These are phyloP conservation scores for Sarcomyxa edulis DNA, from an alignment of 768 basidiomycete species.

Conservation along the genomic window DNA sequence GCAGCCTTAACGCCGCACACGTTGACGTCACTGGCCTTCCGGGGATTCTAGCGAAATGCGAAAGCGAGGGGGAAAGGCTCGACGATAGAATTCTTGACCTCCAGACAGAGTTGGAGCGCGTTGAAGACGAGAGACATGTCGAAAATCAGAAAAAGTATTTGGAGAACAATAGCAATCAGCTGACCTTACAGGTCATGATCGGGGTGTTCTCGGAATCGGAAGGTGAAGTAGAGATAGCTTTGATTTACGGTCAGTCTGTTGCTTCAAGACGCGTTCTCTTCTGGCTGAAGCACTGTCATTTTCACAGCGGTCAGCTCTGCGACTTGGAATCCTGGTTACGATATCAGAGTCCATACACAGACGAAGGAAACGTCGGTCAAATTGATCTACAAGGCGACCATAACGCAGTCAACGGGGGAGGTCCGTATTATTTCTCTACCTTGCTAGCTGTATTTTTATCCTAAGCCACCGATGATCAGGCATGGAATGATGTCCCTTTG, in stretches of 20 bases:
- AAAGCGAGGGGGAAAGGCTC: constrained; percentile 5
- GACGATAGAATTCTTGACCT: constrained; percentile 7
- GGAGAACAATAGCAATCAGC: background rate
- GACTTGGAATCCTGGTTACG: constrained; percentile 7
- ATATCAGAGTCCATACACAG: constrained; percentile 7
- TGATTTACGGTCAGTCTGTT: constrained; percentile 9
- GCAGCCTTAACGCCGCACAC: background rate
- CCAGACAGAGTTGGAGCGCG: constrained; percentile 1
- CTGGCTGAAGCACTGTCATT: background rate
- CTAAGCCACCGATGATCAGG: too few relatives aligned
- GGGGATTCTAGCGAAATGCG: constrained; percentile 2
- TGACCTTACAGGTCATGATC: constrained; percentile 3
- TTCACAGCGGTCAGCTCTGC: background rate
- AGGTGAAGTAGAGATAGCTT: constrained; percentile 8
- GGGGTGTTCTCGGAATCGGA: constrained; percentile 9
- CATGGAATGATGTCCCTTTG: constrained; percentile 36
- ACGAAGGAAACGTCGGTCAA: background rate
- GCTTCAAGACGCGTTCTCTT: background rate
- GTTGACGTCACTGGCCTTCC: background rate
- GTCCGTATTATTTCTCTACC: too few relatives aligned
- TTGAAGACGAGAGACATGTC: constrained; percentile 2
- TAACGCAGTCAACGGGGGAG: constrained; percentile 9
- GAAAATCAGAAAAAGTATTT: too few relatives aligned
- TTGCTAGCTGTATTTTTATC: too few relatives aligned
- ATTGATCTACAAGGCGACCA: constrained; percentile 7